Evolutionary conservation across 768 basidiomycete genomes (phyloP).

Genomic region (Termitomyces sp.): DNA sequence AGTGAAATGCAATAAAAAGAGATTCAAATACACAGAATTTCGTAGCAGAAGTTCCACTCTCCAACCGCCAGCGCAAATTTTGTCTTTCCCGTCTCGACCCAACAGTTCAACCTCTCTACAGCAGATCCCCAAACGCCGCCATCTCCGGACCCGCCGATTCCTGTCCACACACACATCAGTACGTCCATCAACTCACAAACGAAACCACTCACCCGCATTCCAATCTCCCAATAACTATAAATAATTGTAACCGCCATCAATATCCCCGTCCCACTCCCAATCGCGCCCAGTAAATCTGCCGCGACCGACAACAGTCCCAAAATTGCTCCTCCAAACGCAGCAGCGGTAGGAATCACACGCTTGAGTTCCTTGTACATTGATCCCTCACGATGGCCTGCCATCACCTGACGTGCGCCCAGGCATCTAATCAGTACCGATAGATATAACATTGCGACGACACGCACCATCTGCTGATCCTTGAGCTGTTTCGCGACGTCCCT

Average conservation of each 20-base stretch:
- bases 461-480: slow-evolving; percentile 97
- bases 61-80: neutral
- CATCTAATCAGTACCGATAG: too few species aligned
- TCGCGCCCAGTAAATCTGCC: slow-evolving; percentile 93
- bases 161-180: slow-evolving; percentile 14
- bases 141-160: slow-evolving; percentile 83
- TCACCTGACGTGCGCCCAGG: slow-evolving; percentile 38
- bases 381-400: slow-evolving; percentile 90
- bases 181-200: neutral
- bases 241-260: slow-evolving; percentile 98
- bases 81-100: neutral
- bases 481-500: slow-evolving; percentile 96
- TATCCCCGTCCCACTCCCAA: slow-evolving; percentile 94
- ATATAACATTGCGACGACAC: slow-evolving; percentile 6
- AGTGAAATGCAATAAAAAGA: neutral
- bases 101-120: slow-evolving; percentile 34
- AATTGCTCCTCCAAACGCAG: slow-evolving; percentile 96
- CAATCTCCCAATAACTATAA: slow-evolving; percentile 97
- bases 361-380: slow-evolving; percentile 99
- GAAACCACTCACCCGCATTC: slow-evolving; percentile 52
- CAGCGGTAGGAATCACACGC: slow-evolving; percentile 95
- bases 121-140: slow-evolving; percentile 71
- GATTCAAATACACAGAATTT: neutral
- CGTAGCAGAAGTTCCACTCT: neutral
- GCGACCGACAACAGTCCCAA: slow-evolving; percentile 86